Percentiles rank a stretch among this genome's conserved stretches.
These are phyloP conservation scores for Calonectria multiphialidica DNA, from an alignment of 2,329 filamentous ascomycete genomes.

Conservation along the genomic window DNA sequence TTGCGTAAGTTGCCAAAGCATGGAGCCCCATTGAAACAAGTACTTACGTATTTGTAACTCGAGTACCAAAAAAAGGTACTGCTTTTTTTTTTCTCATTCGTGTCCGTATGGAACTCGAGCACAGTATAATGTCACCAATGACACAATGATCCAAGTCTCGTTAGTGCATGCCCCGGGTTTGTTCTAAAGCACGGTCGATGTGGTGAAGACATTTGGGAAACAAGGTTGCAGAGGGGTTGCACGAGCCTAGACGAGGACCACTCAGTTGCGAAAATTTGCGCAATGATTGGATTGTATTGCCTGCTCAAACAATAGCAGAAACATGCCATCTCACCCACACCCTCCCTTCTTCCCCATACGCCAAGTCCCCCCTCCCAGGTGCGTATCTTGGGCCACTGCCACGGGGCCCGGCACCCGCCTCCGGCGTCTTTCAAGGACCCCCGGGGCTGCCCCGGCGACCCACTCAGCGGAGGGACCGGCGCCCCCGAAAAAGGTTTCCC, in stretches of 20 bases:
- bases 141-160: constrained; percentile 36
- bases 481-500: constrained; percentile 33
- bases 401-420: constrained; percentile 25
- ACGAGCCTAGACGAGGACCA: constrained; percentile 23
- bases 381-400: not conserved
- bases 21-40: constrained; percentile 12
- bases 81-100: not conserved
- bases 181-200: constrained; percentile 29
- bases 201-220: constrained; percentile 18
- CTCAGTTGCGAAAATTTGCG: constrained; percentile 19
- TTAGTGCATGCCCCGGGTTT: constrained; percentile 28
- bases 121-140: constrained; percentile 38
- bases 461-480: constrained; percentile 41
- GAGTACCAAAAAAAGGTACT: constrained; percentile 7
- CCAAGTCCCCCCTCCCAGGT: constrained; percentile 16
- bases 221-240: constrained; percentile 33
- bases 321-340: constrained; percentile 24
- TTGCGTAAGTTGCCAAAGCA: not conserved
- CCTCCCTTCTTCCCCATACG: constrained; percentile 31
- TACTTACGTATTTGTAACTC: constrained; percentile 41
- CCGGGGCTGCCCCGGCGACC: constrained; percentile 40
- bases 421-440: constrained; percentile 27
- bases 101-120: constrained; percentile 4
- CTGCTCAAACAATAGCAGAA: not conserved
- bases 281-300: constrained; percentile 13